These are phyloP conservation scores for Stenocarpella maydis DNA, from an alignment of 2,329 filamentous ascomycete species.

Conservation along the genomic window DNA sequence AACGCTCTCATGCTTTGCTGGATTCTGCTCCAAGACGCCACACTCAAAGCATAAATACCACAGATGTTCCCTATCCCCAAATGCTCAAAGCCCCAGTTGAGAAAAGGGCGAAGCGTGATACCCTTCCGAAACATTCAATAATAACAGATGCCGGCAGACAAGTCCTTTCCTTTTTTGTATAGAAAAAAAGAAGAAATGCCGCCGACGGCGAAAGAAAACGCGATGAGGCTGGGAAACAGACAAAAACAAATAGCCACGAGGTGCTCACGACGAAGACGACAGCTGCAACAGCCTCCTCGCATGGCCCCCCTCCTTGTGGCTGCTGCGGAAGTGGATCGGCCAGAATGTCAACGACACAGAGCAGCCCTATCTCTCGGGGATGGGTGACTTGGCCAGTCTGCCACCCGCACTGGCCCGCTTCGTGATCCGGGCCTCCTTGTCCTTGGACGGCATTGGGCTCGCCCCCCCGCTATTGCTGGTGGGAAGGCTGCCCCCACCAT, in stretches of 20 bases:
- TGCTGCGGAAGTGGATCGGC: conserved; percentile 31
- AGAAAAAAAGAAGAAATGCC: background rate
- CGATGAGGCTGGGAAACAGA: background rate
- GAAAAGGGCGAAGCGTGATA: background rate
- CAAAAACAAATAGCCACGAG: background rate
- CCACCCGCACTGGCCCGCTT: conserved; percentile 83
- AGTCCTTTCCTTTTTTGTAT: background rate
- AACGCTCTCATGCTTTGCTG: conserved; percentile 27
- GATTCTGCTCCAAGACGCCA: conserved; percentile 25
- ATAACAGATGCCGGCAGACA: background rate
- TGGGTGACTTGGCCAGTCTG: conserved; percentile 71
- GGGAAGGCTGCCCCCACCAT: conserved; percentile 70
- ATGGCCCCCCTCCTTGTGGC: conserved; percentile 17
- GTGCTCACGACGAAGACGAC: conserved; percentile 28
- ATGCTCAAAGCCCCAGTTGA: background rate
- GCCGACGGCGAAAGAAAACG: conserved; percentile 8
- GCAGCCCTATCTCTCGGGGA: conserved; percentile 66
- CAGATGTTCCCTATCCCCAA: background rate
- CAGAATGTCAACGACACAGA: conserved; percentile 36
- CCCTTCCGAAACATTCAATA: background rate
- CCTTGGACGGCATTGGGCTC: conserved; percentile 48
- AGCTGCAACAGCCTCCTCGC: conserved; percentile 35
- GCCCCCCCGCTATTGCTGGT: conserved; percentile 46
- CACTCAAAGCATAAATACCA: conserved; percentile 7
- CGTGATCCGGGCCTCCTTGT: conserved; percentile 74